phyloP scores from a whole-genome alignment of 805 yeast species.

The Ogataea thermomethanolica region DNA sequence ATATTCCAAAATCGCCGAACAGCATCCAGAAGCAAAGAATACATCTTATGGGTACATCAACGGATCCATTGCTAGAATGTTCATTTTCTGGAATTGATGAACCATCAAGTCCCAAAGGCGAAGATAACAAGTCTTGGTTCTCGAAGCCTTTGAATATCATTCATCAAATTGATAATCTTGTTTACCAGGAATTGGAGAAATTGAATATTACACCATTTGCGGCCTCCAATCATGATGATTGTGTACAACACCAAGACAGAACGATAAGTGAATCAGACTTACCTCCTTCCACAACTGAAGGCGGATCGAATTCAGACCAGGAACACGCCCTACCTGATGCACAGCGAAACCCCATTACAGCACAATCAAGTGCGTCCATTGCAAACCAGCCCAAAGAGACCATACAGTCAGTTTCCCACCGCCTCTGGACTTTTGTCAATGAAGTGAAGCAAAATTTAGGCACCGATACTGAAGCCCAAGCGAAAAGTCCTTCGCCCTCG shows the following conservation, averaged over 20 bases:
- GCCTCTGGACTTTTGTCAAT: constrained; percentile 49
- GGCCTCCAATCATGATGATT: constrained; percentile 1
- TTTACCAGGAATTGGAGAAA: constrained; percentile 64
- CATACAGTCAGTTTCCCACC: constrained; percentile 37
- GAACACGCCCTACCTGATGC: too few species aligned
- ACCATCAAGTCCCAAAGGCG: not conserved
- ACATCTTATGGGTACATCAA: constrained; percentile 13
- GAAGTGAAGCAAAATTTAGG: constrained; percentile 40
- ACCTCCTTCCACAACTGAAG: too few species aligned
- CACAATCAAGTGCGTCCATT: too few species aligned
- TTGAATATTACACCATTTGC: constrained; percentile 35
- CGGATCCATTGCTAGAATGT: constrained; percentile 23
- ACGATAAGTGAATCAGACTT: too few species aligned
- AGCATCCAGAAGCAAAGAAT: constrained; percentile 14
- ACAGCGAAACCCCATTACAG: too few species aligned
- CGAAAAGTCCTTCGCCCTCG: constrained; percentile 9
- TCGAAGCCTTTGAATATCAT: constrained; percentile 57
- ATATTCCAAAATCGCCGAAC: constrained; percentile 22
- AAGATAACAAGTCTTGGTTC: constrained; percentile 29
- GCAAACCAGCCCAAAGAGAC: constrained; percentile 23
- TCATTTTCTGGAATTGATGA: not conserved
- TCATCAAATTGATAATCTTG: constrained; percentile 64
- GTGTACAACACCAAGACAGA: too few species aligned
- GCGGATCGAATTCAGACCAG: too few species aligned
- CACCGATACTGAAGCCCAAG: constrained; percentile 14